Percentiles rank a stretch among this genome's conserved stretches.
Conservation (phyloP, 2,329 filamentous ascomycete species). For the Paracorniculantispora psalliotae region DNA sequence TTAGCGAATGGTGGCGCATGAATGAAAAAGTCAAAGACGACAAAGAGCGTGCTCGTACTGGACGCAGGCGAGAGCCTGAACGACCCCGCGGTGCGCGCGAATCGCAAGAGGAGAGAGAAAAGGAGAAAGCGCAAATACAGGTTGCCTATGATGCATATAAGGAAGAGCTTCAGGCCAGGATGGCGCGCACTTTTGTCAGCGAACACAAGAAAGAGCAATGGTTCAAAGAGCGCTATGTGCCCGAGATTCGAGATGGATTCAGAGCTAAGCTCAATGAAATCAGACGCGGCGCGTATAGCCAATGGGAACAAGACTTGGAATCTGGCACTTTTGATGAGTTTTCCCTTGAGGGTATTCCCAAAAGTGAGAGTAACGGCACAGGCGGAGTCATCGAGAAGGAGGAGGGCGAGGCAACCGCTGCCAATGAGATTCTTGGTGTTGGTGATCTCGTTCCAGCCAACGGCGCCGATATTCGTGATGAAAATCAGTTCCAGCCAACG, state of each 20-base stretch:
- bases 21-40: slow-evolving; percentile 81
- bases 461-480: slow-evolving; percentile 83
- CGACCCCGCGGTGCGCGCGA: slow-evolving; percentile 60
- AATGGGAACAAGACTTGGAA: slow-evolving; percentile 87
- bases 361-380: slow-evolving; percentile 82
- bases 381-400: slow-evolving; percentile 88
- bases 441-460: slow-evolving; percentile 81
- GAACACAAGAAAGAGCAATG: slow-evolving; percentile 95
- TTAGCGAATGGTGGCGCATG: slow-evolving; percentile 79
- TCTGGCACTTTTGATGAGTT: slow-evolving; percentile 88
- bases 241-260: slow-evolving; percentile 72
- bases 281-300: slow-evolving; percentile 70
- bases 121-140: slow-evolving; percentile 75
- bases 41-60: slow-evolving; percentile 65
- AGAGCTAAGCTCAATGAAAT: slow-evolving; percentile 73
- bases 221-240: slow-evolving; percentile 93
- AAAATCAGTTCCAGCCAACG: slow-evolving; percentile 82
- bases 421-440: slow-evolving; percentile 88
- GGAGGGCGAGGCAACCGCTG: slow-evolving; percentile 86
- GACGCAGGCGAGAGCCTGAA: slow-evolving; percentile 62
- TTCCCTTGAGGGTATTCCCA: slow-evolving; percentile 87
- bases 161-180: slow-evolving; percentile 65
- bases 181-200: slow-evolving; percentile 84
- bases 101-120: slow-evolving; percentile 67
- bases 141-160: slow-evolving; percentile 62